Base-by-base conservation (phyloP, 768 basidiomycete species). In the Leccinum obscurum region DNA sequence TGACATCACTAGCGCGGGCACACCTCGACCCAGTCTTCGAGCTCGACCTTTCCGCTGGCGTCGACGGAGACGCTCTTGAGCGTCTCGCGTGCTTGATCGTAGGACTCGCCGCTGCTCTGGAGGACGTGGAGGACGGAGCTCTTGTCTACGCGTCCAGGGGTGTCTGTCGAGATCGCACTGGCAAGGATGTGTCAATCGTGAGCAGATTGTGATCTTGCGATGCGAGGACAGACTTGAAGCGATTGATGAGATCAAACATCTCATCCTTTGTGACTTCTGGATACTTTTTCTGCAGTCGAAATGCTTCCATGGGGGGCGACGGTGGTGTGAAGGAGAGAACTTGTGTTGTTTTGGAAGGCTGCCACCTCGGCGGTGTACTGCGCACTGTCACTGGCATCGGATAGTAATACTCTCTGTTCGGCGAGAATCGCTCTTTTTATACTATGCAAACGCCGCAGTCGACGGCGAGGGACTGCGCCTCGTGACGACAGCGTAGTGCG, bases 1-100 rank as follows among this genome's bases (percentile, higher is more conserved):
- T 73, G 70, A 66, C 67, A 64, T 63, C 58, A 60, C 66, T 52
- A 41, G 28, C 32, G 65, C 37, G 55, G 24, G 11, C 85, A 61
- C 64, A 95, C 91, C 85, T 98, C 96, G 50, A 98, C 95, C 89
- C 93, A 99, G 71, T 98, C 97, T 66, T 98, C 97, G 60, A 98
- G 78, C 75, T 98, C 97, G 60, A 99, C 88, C 74, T 94, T 93
- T 50, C 97, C 96, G 73, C 90, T 93, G 6, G 96, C 89, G 73
- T 98, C 96, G 54, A 98, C 87, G 60, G 88, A 90, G 70, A 98
- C 95, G 66, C 88, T 84, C 77, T 99, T 99, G 74, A 99, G 80
- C 0, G 95, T 92, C 75, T 93, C 92, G 66, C 92, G 79, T 4
- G 88, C 94, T 64, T 87, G 79, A 77, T 98, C 95, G 69, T 98